These are phyloP conservation scores for Paecilomyces sp. DNA, from an alignment of 2,329 filamentous ascomycete genomes.

Conservation along the genomic window DNA sequence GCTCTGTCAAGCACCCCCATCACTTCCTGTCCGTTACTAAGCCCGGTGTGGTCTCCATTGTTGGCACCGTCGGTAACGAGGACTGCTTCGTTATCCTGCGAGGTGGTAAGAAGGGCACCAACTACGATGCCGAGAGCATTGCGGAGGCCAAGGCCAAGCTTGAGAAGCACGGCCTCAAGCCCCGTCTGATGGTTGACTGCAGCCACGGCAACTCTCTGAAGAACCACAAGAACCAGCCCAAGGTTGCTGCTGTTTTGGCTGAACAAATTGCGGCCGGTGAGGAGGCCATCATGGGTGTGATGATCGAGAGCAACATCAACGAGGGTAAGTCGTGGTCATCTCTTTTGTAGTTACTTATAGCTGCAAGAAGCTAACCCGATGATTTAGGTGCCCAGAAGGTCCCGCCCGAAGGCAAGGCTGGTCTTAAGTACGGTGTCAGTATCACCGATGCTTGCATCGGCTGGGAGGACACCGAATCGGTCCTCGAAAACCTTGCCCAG, in stretches of 20 bases:
- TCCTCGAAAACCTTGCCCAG: slow-evolving; percentile 69
- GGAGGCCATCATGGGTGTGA: slow-evolving; percentile 85
- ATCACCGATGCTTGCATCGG: slow-evolving; percentile 97
- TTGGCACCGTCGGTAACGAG: slow-evolving; percentile 88
- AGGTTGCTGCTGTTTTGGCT: slow-evolving; percentile 74
- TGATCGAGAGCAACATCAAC: slow-evolving; percentile 97
- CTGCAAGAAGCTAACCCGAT: slow-evolving; percentile 3
- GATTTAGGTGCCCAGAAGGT: slow-evolving; percentile 74
- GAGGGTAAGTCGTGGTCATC: slow-evolving; percentile 55
- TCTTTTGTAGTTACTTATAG: not conserved
- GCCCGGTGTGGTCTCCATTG: slow-evolving; percentile 89
- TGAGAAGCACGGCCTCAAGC: slow-evolving; percentile 62
- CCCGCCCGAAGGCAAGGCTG: slow-evolving; percentile 73
- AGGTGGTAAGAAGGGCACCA: slow-evolving; percentile 87
- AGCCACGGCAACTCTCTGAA: slow-evolving; percentile 94
- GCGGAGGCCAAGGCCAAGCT: slow-evolving; percentile 74
- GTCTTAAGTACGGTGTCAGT: slow-evolving; percentile 85
- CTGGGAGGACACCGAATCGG: slow-evolving; percentile 81
- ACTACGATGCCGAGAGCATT: slow-evolving; percentile 83
- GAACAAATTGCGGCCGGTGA: slow-evolving; percentile 83
- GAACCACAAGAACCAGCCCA: slow-evolving; percentile 95
- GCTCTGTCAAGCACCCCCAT: slow-evolving; percentile 83
- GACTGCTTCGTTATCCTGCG: slow-evolving; percentile 96
- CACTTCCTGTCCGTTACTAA: slow-evolving; percentile 98
- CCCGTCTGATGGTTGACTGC: slow-evolving; percentile 94